Evolutionary conservation across 257 asterid species (phyloP).

Genomic region (Lantana camara): DNA sequence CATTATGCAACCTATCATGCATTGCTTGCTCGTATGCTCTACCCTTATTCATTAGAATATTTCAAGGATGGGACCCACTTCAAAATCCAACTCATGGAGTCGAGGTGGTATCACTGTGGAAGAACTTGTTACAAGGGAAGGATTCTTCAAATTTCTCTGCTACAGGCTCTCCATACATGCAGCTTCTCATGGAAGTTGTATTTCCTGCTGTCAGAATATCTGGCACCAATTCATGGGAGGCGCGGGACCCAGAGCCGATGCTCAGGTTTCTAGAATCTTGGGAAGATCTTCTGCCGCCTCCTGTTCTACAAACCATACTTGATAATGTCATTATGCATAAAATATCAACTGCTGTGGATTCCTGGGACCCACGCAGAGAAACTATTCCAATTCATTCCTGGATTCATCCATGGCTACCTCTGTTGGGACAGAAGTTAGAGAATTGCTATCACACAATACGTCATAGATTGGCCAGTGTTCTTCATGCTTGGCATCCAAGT

Average conservation of each 20-base stretch:
- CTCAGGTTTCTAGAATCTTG: slow-evolving; percentile 81
- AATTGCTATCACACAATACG: slow-evolving; percentile 79
- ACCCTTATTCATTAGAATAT: slow-evolving; percentile 75
- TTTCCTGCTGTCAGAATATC: slow-evolving; percentile 94
- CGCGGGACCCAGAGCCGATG: slow-evolving; percentile 91
- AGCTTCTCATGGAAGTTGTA: slow-evolving; percentile 89
- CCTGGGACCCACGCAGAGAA: slow-evolving; percentile 93
- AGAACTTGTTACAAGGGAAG: slow-evolving; percentile 61
- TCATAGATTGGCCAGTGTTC: slow-evolving; percentile 73
- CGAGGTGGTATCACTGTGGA: slow-evolving; percentile 71
- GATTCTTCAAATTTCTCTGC: slow-evolving; percentile 46
- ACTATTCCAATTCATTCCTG: slow-evolving; percentile 87
- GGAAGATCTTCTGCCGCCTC: slow-evolving; percentile 75
- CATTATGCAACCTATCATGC: slow-evolving; percentile 70
- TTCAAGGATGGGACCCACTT: slow-evolving; percentile 97
- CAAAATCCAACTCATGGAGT: slow-evolving; percentile 83
- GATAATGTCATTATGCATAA: slow-evolving; percentile 73
- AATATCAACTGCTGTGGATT: slow-evolving; percentile 70
- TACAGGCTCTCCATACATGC: slow-evolving; percentile 67
- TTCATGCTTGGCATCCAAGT: slow-evolving; percentile 92
- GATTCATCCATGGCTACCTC: slow-evolving; percentile 95
- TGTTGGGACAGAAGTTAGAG: slow-evolving; percentile 72
- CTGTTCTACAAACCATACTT: slow-evolving; percentile 61
- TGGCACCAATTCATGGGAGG: slow-evolving; percentile 91
- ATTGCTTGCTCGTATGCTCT: slow-evolving; percentile 86